phyloP scores from a whole-genome alignment of 805 yeast genomes.

The Hanseniaspora meyeri region DNA sequence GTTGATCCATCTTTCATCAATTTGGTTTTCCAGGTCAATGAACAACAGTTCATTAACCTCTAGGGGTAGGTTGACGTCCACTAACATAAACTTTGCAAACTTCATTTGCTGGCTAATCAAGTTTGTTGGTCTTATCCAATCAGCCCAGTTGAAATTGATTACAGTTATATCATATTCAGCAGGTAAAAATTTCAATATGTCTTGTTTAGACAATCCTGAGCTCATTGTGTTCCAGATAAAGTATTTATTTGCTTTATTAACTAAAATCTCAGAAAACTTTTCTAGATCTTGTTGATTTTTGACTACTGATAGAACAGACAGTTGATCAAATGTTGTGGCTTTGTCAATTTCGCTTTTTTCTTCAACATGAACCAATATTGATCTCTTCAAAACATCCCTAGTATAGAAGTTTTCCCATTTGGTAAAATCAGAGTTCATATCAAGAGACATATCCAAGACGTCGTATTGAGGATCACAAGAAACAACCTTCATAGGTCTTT shows the following conservation, averaged over 20 bases:
- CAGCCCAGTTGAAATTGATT: conserved; percentile 85
- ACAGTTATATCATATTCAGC: conserved; percentile 51
- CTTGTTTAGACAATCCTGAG: background rate
- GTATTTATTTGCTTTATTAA: conserved; percentile 45
- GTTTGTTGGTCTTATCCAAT: conserved; percentile 69
- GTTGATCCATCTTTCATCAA: conserved; percentile 44
- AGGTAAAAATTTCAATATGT: background rate
- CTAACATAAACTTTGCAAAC: conserved; percentile 77
- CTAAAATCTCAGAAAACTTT: conserved; percentile 71
- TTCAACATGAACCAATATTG: conserved; percentile 17
- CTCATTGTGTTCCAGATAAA: conserved; percentile 1
- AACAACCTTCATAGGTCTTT: conserved; percentile 18
- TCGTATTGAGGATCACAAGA: conserved; percentile 17
- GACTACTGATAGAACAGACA: background rate
- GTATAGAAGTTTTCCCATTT: conserved; percentile 17
- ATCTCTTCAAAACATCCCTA: conserved; percentile 15
- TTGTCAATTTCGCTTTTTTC: conserved; percentile 14
- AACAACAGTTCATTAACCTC: conserved; percentile 63
- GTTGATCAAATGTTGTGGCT: background rate
- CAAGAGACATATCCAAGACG: conserved; percentile 19
- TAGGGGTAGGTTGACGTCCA: conserved; percentile 79
- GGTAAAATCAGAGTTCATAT: conserved; percentile 22
- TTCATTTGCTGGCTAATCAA: conserved; percentile 70
- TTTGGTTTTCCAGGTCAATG: conserved; percentile 67
- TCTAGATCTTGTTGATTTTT: background rate